These are phyloP conservation scores for Fraxinus ornus DNA, from an alignment of 305 asterid species.

Conservation along the genomic window DNA sequence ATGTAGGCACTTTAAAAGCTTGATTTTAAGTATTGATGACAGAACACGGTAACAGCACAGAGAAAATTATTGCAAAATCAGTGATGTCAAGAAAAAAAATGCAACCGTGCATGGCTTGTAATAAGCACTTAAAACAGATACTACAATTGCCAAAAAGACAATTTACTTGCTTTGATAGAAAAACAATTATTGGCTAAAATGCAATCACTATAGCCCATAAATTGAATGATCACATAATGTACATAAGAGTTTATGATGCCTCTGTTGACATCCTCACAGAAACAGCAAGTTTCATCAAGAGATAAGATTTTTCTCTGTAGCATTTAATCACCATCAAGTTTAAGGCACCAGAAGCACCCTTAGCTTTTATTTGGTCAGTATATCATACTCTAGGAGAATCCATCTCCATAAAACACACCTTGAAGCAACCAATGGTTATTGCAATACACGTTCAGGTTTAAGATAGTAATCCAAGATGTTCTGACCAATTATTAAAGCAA, in stretches of 20 bases:
- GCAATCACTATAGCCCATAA: not conserved
- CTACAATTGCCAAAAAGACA: not conserved
- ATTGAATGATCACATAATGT: not conserved
- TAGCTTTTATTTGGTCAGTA: not conserved
- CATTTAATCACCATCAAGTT: not conserved
- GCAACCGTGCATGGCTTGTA: not conserved
- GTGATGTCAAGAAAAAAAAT: not conserved
- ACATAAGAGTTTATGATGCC: not conserved
- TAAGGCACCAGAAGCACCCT: slow-evolving; percentile 3
- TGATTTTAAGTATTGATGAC: not conserved
- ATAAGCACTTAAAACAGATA: not conserved
- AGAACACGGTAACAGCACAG: not conserved
- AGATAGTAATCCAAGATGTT: not conserved
- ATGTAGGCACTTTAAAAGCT: not conserved
- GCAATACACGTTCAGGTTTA: not conserved
- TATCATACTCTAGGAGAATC: not conserved
- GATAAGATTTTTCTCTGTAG: not conserved
- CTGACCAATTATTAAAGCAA: not conserved
- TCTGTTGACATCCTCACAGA: not conserved
- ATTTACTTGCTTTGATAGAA: not conserved
- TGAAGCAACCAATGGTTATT: not conserved
- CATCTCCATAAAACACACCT: not conserved
- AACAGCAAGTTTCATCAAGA: not conserved
- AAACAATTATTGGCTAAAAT: not conserved
- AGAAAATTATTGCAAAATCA: not conserved